These are phyloP conservation scores for Edaphochlamys debaryana DNA, from an alignment of 139 green algal genomes.

Conservation along the genomic window DNA sequence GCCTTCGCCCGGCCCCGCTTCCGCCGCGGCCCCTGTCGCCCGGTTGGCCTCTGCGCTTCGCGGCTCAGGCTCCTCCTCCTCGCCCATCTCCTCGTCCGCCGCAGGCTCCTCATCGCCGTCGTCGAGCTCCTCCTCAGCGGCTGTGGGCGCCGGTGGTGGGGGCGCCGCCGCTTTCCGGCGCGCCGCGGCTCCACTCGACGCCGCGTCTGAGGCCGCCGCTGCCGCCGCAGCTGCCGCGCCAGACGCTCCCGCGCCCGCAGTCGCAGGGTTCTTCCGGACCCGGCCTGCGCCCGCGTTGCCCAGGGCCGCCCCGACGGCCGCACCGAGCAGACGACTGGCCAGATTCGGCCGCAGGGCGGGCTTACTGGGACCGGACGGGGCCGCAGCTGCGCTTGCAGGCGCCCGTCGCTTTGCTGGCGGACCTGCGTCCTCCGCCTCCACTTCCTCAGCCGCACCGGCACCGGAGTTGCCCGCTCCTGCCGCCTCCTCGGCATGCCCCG, in stretches of 20 bases:
- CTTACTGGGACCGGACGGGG: too few relatives aligned
- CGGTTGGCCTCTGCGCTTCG: background rate
- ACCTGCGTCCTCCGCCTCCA: background rate
- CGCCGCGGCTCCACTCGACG: background rate
- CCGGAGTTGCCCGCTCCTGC: too few relatives aligned
- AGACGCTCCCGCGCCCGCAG: too few relatives aligned
- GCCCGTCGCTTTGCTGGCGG: conserved; percentile 2
- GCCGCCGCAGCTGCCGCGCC: too few relatives aligned
- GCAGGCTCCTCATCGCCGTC: background rate
- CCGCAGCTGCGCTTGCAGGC: background rate
- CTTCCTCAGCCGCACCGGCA: too few relatives aligned
- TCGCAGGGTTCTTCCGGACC: background rate
- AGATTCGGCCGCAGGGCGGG: too few relatives aligned
- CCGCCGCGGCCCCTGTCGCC: too few relatives aligned
- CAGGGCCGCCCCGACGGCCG: background rate
- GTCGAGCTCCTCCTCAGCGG: background rate
- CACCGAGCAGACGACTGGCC: background rate
- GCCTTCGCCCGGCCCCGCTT: background rate
- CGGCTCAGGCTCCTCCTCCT: background rate
- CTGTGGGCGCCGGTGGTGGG: background rate
- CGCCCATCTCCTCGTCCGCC: background rate
- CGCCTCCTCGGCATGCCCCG: background rate
- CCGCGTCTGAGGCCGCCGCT: too few relatives aligned
- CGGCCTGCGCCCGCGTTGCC: background rate
- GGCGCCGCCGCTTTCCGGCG: background rate